Evolutionary conservation across 2,329 filamentous ascomycete species (phyloP).

Genomic region (Neofusicoccum sp.): DNA sequence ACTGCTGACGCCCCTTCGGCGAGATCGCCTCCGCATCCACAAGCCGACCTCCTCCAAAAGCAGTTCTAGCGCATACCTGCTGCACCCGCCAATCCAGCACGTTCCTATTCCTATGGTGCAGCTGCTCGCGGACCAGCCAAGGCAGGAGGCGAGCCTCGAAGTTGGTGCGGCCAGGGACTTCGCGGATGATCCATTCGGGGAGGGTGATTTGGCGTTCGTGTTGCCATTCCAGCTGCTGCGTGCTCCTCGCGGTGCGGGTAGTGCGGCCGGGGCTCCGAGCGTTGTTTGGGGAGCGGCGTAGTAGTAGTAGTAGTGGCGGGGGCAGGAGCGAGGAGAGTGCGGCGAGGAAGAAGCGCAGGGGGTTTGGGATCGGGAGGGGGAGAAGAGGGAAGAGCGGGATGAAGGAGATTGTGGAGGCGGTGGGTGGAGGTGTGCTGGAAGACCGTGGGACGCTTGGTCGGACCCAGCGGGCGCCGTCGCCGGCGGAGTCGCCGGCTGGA

Average conservation of each 20-base stretch:
- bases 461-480: slow-evolving; percentile 6
- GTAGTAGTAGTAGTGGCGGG: too few species aligned
- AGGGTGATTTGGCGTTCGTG: neutral
- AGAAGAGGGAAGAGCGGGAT: neutral
- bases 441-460: neutral
- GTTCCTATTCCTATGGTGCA: neutral
- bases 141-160: slow-evolving; percentile 10
- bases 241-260: too few species aligned
- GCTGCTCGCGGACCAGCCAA: slow-evolving; percentile 6
- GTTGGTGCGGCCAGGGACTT: slow-evolving; percentile 2
- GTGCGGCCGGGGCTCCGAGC: too few species aligned
- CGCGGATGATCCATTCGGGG: slow-evolving; percentile 11
- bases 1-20: too few species aligned
- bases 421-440: neutral
- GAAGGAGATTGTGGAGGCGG: too few species aligned
- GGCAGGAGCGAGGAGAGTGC: too few species aligned
- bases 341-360: too few species aligned
- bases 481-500: neutral
- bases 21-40: neutral
- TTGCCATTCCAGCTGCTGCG: neutral
- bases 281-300: too few species aligned
- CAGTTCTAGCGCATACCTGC: neutral
- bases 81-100: neutral
- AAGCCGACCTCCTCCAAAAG: neutral
- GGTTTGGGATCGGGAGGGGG: neutral